Evolutionary conservation across 352 stramenopile species (phyloP).

Genomic region (Phytophthora uliginosa): DNA sequence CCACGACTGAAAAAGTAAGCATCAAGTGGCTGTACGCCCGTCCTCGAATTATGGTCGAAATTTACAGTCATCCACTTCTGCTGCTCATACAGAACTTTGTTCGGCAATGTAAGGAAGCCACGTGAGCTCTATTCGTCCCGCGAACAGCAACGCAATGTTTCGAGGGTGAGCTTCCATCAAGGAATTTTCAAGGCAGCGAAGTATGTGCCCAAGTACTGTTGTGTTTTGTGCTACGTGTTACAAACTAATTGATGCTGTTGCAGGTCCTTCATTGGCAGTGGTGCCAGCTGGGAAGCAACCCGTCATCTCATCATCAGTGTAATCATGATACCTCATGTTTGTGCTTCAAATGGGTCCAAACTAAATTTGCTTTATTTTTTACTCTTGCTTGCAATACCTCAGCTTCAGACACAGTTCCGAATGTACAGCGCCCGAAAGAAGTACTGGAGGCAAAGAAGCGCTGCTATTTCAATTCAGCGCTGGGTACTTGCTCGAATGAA

Average conservation of each 20-base stretch:
- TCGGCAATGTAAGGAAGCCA: slow-evolving; percentile 81
- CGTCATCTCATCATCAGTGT: slow-evolving; percentile 75
- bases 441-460: slow-evolving; percentile 46
- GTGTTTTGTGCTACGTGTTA: neutral
- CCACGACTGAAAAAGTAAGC: slow-evolving; percentile 83
- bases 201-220: slow-evolving; percentile 33
- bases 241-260: slow-evolving; percentile 14
- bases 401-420: slow-evolving; percentile 82
- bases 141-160: slow-evolving; percentile 82
- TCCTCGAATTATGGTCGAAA: neutral
- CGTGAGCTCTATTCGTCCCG: slow-evolving; percentile 75
- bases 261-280: slow-evolving; percentile 67
- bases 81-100: slow-evolving; percentile 52
- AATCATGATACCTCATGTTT: slow-evolving; percentile 10
- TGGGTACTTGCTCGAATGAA: slow-evolving; percentile 63
- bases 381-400: slow-evolving; percentile 7
- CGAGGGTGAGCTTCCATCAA: slow-evolving; percentile 81
- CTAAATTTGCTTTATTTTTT: slow-evolving; percentile 5
- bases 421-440: slow-evolving; percentile 73
- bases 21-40: neutral
- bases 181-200: slow-evolving; percentile 71
- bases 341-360: neutral
- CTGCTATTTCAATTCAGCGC: slow-evolving; percentile 63
- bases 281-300: slow-evolving; percentile 73
- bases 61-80: neutral